These are phyloP conservation scores for Kodamaea anthophila DNA, from an alignment of 1,139 yeast genomes.

Conservation along the genomic window DNA sequence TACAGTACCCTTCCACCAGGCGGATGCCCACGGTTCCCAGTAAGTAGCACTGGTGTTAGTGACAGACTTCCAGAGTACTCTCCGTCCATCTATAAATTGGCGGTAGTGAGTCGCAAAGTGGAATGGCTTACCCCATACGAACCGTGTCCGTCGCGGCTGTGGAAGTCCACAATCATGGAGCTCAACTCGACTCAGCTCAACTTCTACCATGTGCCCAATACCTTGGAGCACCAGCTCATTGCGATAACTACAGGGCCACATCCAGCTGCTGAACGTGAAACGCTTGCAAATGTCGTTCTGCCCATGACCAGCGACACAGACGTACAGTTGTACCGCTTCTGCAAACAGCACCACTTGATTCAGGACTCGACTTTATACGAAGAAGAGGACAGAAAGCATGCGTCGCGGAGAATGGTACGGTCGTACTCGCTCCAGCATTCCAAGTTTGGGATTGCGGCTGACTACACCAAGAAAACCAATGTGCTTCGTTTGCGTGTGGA, in stretches of 20 bases:
- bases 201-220: constrained; percentile 42
- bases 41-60: constrained; percentile 12
- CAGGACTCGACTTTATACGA: constrained; percentile 8
- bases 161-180: constrained; percentile 61
- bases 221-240: constrained; percentile 26
- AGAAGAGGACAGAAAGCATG: constrained; percentile 5
- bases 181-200: constrained; percentile 71
- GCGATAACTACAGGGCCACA: constrained; percentile 12
- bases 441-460: constrained; percentile 63
- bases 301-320: constrained; percentile 30
- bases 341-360: constrained; percentile 19
- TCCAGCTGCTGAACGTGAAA: too few relatives aligned
- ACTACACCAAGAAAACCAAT: constrained; percentile 54
- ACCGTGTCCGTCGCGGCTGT: constrained; percentile 51
- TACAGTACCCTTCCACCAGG: constrained; percentile 42
- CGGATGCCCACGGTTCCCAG: constrained; percentile 48
- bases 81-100: constrained; percentile 54
- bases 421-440: constrained; percentile 67
- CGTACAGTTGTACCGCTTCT: constrained; percentile 29
- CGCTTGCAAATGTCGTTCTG: constrained; percentile 17
- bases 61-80: constrained; percentile 44
- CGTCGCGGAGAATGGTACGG: constrained; percentile 15
- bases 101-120: constrained; percentile 47
- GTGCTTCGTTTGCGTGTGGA: constrained; percentile 61
- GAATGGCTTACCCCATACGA: constrained; percentile 70